phyloP scores from a whole-genome alignment of 257 asterid genomes.

The Solanum raphanifolium region DNA sequence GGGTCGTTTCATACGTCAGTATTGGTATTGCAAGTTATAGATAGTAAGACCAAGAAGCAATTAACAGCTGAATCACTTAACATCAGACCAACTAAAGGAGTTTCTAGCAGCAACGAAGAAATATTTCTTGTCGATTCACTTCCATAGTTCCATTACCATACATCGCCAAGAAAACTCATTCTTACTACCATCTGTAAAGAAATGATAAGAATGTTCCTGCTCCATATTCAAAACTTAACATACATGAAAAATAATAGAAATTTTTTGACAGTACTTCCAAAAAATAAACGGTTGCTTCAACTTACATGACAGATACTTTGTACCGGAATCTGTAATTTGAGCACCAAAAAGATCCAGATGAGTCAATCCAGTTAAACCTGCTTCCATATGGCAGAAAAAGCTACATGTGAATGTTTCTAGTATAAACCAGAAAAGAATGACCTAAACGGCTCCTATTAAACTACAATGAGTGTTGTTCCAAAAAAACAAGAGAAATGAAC shows the following conservation, averaged over 20 bases:
- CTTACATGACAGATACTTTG: slow-evolving; percentile 1
- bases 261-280: not conserved
- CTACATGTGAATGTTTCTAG: not conserved
- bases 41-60: not conserved
- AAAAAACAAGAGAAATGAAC: not conserved
- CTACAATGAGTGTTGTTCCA: not conserved
- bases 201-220: not conserved
- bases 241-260: not conserved
- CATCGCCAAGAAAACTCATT: not conserved
- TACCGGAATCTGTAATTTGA: slow-evolving; percentile 4
- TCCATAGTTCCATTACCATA: not conserved
- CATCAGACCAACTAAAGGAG: not conserved
- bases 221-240: not conserved
- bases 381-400: not conserved
- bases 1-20: not conserved
- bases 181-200: not conserved
- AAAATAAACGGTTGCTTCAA: not conserved
- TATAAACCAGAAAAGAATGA: not conserved
- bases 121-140: not conserved
- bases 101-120: not conserved
- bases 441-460: not conserved
- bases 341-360: slow-evolving; percentile 9
- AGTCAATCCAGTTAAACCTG: slow-evolving; percentile 9
- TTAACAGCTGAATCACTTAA: not conserved
- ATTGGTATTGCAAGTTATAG: not conserved